phyloP scores from a whole-genome alignment of 2,329 filamentous ascomycete genomes.

The Bimuria novae-zelandiae region DNA sequence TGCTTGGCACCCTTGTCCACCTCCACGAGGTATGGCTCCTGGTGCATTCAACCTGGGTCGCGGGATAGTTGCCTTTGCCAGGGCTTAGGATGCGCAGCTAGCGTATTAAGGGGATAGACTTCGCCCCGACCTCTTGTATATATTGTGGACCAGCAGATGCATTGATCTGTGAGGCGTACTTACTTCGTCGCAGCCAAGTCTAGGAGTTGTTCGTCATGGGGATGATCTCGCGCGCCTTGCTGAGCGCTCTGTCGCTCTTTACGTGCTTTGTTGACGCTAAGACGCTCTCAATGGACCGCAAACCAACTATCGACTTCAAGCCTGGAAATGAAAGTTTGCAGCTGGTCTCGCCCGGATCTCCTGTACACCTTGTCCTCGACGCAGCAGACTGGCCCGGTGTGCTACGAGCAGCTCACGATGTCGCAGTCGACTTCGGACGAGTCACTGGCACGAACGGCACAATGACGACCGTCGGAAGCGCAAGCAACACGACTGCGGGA shows the following conservation, averaged over 20 bases:
- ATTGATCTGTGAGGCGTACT: slow-evolving; percentile 18
- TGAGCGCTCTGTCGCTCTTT: slow-evolving; percentile 32
- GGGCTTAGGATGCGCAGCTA: slow-evolving; percentile 11
- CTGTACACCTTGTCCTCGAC: slow-evolving; percentile 41
- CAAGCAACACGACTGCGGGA: slow-evolving; percentile 54
- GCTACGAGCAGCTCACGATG: slow-evolving; percentile 68
- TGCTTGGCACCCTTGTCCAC: slow-evolving; percentile 15
- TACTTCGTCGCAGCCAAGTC: neutral
- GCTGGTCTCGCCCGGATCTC: slow-evolving; percentile 36
- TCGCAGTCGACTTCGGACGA: slow-evolving; percentile 71
- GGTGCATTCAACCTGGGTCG: slow-evolving; percentile 4
- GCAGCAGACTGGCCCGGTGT: slow-evolving; percentile 68
- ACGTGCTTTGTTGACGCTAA: slow-evolving; percentile 24
- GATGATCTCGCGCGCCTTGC: slow-evolving; percentile 31
- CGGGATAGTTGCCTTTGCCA: neutral
- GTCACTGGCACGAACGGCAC: slow-evolving; percentile 70
- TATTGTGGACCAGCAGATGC: slow-evolving; percentile 10
- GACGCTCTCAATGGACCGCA: slow-evolving; percentile 52
- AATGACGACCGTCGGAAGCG: slow-evolving; percentile 47
- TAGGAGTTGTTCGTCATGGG: slow-evolving; percentile 27
- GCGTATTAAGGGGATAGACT: slow-evolving; percentile 26
- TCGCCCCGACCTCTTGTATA: slow-evolving; percentile 14
- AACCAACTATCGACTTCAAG: slow-evolving; percentile 55
- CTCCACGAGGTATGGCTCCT: neutral
- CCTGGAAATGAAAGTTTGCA: slow-evolving; percentile 44